Percentiles rank a stretch among this genome's conserved stretches.
Conservation (phyloP, 176 grass and related monocot genomes). For the barley (Hordeum vulgare) region MorexV3_pseudomolecules_assembly NC_058523.1:469888539-469889038, state of each 20-base stretch:
- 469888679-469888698: neutral
- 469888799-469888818: too few relatives aligned
- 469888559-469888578: slow-evolving; percentile 15
- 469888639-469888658: neutral
- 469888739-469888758: too few relatives aligned
- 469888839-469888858: neutral
- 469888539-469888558: neutral
- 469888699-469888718: too few relatives aligned
- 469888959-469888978: neutral
- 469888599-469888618: neutral
- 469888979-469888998: neutral
- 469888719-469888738: too few relatives aligned
- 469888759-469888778: too few relatives aligned
- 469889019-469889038: neutral
- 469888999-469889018: neutral
- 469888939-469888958: neutral
- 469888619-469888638: neutral
- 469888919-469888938: neutral
- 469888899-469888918: neutral
- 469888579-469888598: slow-evolving; percentile 1
- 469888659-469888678: slow-evolving; percentile 1
- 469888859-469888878: neutral
- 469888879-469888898: neutral
- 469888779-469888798: too few relatives aligned
- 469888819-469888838: neutral